Conservation (phyloP, 2,329 filamentous ascomycete species). For the Penicillium sp. region DNA sequence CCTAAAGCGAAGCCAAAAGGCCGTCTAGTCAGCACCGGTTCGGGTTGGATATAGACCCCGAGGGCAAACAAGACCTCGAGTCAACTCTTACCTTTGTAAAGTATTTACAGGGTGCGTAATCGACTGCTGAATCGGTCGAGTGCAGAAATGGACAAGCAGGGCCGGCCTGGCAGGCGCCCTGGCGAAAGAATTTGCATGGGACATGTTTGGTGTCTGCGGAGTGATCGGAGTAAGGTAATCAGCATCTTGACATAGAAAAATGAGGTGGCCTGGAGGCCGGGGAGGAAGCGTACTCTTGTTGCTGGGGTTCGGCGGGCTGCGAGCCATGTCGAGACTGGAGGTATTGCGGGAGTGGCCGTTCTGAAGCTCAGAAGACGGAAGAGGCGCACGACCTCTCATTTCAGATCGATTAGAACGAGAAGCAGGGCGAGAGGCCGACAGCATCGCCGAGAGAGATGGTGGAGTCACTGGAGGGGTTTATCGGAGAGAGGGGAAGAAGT, state of each 20-base stretch:
- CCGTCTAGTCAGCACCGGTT: conserved; percentile 21
- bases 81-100: conserved; percentile 74
- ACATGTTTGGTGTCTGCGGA: conserved; percentile 84
- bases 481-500: conserved; percentile 18
- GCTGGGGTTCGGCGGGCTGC: conserved; percentile 44
- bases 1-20: conserved; percentile 49
- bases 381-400: conserved; percentile 40
- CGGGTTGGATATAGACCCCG: neutral
- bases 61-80: neutral
- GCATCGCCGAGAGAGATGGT: conserved; percentile 21
- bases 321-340: conserved; percentile 43
- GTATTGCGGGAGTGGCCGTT: conserved; percentile 42
- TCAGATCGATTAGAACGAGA: conserved; percentile 31
- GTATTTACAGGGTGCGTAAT: conserved; percentile 92
- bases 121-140: conserved; percentile 75
- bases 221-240: conserved; percentile 3
- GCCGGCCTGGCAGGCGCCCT: conserved; percentile 92
- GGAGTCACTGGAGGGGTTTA: conserved; percentile 18
- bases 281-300: conserved; percentile 33
- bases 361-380: conserved; percentile 35
- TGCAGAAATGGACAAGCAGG: conserved; percentile 95
- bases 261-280: neutral
- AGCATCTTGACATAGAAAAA: neutral
- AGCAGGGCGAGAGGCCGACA: conserved; percentile 23
- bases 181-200: conserved; percentile 98